Percentiles rank a stretch among this genome's conserved stretches.
These are phyloP conservation scores for Thermochaetoides thermophila DNA, from an alignment of 495 filamentous ascomycete genomes.

Conservation along the genomic window DNA sequence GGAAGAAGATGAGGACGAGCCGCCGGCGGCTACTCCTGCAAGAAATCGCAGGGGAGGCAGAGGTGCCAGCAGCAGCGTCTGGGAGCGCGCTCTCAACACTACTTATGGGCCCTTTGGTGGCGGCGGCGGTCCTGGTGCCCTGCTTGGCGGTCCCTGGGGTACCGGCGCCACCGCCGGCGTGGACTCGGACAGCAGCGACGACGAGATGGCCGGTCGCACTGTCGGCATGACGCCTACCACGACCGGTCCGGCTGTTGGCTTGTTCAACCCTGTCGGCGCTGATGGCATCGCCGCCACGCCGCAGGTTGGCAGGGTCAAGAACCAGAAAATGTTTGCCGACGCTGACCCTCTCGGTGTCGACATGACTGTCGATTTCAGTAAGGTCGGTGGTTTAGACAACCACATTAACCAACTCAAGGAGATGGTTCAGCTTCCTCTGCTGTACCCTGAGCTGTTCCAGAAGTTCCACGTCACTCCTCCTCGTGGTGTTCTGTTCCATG, in stretches of 20 bases:
- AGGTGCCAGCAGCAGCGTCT: slow-evolving; percentile 34
- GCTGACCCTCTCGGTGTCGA: slow-evolving; percentile 90
- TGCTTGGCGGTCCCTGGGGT: slow-evolving; percentile 66
- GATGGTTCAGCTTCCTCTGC: slow-evolving; percentile 85
- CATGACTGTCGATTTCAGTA: slow-evolving; percentile 77
- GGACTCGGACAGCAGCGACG: slow-evolving; percentile 94
- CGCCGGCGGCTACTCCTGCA: slow-evolving; percentile 50
- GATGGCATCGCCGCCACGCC: slow-evolving; percentile 51
- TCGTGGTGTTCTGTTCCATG: slow-evolving; percentile 89
- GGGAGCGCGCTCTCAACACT: slow-evolving; percentile 65
- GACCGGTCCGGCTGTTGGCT: slow-evolving; percentile 34
- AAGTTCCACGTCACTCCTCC: slow-evolving; percentile 86
- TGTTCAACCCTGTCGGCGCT: slow-evolving; percentile 15
- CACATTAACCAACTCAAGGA: slow-evolving; percentile 95
- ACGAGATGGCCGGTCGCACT: slow-evolving; percentile 53
- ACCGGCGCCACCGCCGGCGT: slow-evolving; percentile 60
- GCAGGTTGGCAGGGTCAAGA: slow-evolving; percentile 81
- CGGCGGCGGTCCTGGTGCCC: slow-evolving; percentile 49
- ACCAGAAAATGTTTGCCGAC: slow-evolving; percentile 62
- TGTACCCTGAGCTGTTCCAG: slow-evolving; percentile 91
- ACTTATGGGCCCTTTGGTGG: slow-evolving; percentile 90
- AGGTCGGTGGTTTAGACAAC: slow-evolving; percentile 76
- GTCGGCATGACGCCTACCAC: slow-evolving; percentile 66
- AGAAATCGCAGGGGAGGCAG: slow-evolving; percentile 45
- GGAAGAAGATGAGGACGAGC: slow-evolving; percentile 47